Base-by-base conservation (phyloP, 2,329 filamentous ascomycete species). In the Fusarium napiforme region DNA sequence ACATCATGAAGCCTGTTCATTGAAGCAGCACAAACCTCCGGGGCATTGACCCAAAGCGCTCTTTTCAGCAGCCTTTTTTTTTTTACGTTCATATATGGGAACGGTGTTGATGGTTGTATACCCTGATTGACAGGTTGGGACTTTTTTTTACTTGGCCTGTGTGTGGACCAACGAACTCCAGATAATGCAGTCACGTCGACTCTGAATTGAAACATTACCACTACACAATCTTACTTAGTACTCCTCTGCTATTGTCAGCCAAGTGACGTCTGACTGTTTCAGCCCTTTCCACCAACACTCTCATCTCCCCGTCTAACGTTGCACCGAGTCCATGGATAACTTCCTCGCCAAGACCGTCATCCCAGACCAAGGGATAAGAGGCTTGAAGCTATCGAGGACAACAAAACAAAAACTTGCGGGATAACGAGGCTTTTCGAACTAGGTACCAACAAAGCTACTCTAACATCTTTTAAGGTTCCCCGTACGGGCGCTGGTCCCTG, bases 41-140 rank as follows among this genome's bases (percentile, higher is more conserved):
- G 49, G 49, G 21, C 37, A 45, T 58, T 28, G 60, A 30, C 60
- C 43, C 45, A 28, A 43, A 58, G 39, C 46, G 37, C 32, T 45
- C 43, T 53, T 42, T 60, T 62, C 55, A 23, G 42, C 46, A 57
- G 40, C 55, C 12, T 30, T 42, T 45, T 32, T 34, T 32, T 34
- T 57, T 36, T 15, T 18, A 36, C 37, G 23, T 42, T 30, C 18
- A n/a, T 67, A 45, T 64, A 46, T 21, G 64, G 34, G 57, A 49
- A 57, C 39, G 71, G 72, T 42, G 65, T 59, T 70, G 64, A 21
- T 68, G 61, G 53, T 66, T 70, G 45, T 77, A 78, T 78, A 78
- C 75, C 77, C 77, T 76, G 60, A 64, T 73, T 78, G 64, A 64
- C 60, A 69, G 68, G 34, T 55, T 53, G 30, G 42, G 19, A 47